Conservation (phyloP, 2,329 filamentous ascomycete species). For the Neofusicoccum kwambonambiense region DNA sequence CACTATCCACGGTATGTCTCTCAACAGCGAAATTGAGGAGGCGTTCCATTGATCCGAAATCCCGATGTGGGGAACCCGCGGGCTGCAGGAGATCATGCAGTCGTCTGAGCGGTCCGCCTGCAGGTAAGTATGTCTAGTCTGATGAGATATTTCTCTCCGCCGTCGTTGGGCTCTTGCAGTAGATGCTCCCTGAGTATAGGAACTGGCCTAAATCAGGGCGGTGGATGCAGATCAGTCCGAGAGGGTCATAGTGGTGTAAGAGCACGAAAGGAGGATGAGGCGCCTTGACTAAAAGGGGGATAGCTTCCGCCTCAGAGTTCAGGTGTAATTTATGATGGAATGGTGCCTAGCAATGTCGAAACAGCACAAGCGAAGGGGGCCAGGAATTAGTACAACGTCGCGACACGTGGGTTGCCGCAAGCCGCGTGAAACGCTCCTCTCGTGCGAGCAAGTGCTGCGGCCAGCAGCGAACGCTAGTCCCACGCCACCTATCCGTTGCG, state of each 20-base stretch:
- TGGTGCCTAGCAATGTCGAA: background rate
- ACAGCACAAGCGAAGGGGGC: background rate
- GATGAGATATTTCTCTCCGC: background rate
- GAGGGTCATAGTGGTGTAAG: background rate
- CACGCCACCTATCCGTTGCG: too few relatives aligned
- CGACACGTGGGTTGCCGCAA: background rate
- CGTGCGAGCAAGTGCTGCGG: too few relatives aligned
- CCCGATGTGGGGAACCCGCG: background rate
- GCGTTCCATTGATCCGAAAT: background rate
- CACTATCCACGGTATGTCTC: too few relatives aligned
- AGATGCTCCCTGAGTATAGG: background rate
- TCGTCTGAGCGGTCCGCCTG: background rate
- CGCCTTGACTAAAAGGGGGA: background rate
- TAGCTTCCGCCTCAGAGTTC: too few relatives aligned
- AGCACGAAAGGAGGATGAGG: background rate
- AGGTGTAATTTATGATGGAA: background rate
- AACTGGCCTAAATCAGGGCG: background rate
- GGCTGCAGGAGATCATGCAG: background rate
- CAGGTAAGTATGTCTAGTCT: background rate
- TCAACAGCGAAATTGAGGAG: background rate
- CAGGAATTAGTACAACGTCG: background rate
- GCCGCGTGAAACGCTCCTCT: background rate
- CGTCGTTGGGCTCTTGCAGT: background rate
- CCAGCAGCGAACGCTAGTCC: too few relatives aligned
- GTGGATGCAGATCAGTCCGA: background rate